A percentile compares a stretch with the other conserved stretches of the same genome.
Evolutionary conservation across 2,329 filamentous ascomycete species (phyloP).

Genomic region (Chaetothyriales sp.): DNA sequence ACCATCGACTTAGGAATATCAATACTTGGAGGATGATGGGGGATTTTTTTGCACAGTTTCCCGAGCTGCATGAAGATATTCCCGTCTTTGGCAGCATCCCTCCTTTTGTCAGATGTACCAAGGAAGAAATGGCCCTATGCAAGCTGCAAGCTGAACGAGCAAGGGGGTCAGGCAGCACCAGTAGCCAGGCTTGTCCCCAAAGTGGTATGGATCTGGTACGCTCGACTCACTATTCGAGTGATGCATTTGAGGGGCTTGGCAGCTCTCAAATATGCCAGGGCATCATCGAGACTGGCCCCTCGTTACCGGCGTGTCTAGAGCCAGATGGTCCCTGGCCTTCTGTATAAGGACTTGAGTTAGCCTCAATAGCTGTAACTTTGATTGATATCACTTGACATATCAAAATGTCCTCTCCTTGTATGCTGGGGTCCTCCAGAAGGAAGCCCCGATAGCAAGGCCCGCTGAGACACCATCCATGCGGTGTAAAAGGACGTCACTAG

Average conservation of each 20-base stretch:
- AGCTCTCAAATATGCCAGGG: not conserved
- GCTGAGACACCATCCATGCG: too few species aligned
- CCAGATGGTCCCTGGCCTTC: not conserved
- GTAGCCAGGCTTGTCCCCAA: not conserved
- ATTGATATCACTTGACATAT: too few species aligned
- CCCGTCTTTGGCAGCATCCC: conserved; percentile 1
- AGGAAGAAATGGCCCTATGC: not conserved
- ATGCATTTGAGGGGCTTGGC: not conserved
- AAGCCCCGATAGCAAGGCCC: too few species aligned
- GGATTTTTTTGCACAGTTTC: conserved; percentile 15
- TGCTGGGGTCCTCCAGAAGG: too few species aligned
- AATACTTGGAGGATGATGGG: conserved; percentile 15
- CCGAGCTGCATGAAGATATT: conserved; percentile 15
- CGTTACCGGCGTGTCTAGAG: not conserved
- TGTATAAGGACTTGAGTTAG: not conserved
- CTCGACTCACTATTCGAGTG: not conserved
- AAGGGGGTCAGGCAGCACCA: not conserved
- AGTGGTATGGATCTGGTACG: not conserved
- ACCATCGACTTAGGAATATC: conserved; percentile 14
- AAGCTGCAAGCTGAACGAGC: not conserved
- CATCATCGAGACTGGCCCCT: not conserved
- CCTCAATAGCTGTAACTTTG: too few species aligned
- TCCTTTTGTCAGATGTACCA: not conserved
- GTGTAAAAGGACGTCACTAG: too few species aligned
- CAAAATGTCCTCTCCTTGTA: too few species aligned